Evolutionary conservation across 208 protist species (phyloP).

Genomic region (Crithidia mellificae): DNA sequence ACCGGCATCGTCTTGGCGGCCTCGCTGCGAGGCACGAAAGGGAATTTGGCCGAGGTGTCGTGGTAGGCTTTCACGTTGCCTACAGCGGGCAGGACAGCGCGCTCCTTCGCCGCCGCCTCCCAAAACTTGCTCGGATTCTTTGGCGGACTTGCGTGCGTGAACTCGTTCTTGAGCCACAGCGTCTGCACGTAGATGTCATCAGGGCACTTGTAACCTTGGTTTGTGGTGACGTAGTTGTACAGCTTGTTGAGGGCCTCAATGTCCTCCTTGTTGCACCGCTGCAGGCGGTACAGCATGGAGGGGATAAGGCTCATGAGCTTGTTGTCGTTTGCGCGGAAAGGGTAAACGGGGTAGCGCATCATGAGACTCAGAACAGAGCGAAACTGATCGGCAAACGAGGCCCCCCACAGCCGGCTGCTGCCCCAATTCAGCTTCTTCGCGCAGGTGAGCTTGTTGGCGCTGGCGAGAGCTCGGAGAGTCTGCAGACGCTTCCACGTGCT

Average conservation of each 20-base stretch:
- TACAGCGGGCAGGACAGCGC: constrained; percentile 3
- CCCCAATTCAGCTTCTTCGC: constrained; percentile 44
- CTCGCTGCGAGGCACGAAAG: neutral
- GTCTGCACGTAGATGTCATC: constrained; percentile 28
- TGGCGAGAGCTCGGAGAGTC: constrained; percentile 34
- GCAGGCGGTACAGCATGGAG: constrained; percentile 66
- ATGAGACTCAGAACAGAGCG: constrained; percentile 39
- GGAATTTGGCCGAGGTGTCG: constrained; percentile 25
- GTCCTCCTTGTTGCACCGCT: constrained; percentile 51
- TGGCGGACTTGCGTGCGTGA: constrained; percentile 12
- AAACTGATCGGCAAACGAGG: constrained; percentile 26
- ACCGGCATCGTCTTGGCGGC: constrained; percentile 8
- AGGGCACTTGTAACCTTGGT: constrained; percentile 12
- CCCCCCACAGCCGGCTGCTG: neutral
- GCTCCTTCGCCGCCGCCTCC: neutral
- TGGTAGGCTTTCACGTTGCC: constrained; percentile 24
- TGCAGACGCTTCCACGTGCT: constrained; percentile 41
- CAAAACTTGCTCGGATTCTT: constrained; percentile 5
- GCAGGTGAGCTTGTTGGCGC: constrained; percentile 45
- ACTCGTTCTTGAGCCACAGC: constrained; percentile 47
- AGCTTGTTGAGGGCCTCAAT: constrained; percentile 44
- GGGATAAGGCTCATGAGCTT: constrained; percentile 44
- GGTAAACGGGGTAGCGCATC: constrained; percentile 40
- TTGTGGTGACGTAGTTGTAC: constrained; percentile 27
- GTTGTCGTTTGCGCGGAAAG: constrained; percentile 26